These are phyloP conservation scores for Alternaria panax DNA, from an alignment of 2,329 filamentous ascomycete genomes.

Conservation along the genomic window DNA sequence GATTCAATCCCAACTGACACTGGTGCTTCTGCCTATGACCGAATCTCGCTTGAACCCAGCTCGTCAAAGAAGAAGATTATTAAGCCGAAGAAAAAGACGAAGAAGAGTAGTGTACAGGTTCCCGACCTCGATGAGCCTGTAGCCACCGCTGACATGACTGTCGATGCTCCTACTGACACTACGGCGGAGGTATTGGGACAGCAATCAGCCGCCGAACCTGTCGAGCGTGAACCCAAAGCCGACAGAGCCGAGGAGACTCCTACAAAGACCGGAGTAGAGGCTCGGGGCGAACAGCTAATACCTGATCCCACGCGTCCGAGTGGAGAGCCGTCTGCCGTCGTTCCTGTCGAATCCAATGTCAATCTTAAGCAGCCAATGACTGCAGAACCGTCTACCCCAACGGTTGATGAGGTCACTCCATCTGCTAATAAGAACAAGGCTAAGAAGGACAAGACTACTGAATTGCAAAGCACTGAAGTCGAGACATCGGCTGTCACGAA, in stretches of 20 bases:
- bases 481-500: constrained; percentile 16
- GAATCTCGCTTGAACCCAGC: constrained; percentile 15
- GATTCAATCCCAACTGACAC: constrained; percentile 7
- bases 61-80: constrained; percentile 36
- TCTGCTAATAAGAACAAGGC: constrained; percentile 33
- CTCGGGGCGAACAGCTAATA: constrained; percentile 13
- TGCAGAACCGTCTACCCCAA: background rate
- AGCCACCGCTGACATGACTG: background rate
- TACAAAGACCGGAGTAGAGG: constrained; percentile 1
- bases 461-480: constrained; percentile 26
- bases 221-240: background rate
- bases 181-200: background rate
- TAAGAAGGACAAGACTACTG: constrained; percentile 40
- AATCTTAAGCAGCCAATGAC: background rate
- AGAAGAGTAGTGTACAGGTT: constrained; percentile 23
- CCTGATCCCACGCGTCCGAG: background rate
- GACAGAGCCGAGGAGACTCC: background rate
- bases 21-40: constrained; percentile 10
- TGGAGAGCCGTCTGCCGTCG: background rate
- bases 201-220: background rate
- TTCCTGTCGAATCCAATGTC: background rate
- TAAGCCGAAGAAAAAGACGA: constrained; percentile 35
- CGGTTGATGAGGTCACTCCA: constrained; percentile 10
- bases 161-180: background rate
- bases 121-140: constrained; percentile 13